Percentiles rank a stretch among this genome's conserved stretches.
Conservation (phyloP, 257 asterid genomes). For the Asclepias syriaca region DNA sequence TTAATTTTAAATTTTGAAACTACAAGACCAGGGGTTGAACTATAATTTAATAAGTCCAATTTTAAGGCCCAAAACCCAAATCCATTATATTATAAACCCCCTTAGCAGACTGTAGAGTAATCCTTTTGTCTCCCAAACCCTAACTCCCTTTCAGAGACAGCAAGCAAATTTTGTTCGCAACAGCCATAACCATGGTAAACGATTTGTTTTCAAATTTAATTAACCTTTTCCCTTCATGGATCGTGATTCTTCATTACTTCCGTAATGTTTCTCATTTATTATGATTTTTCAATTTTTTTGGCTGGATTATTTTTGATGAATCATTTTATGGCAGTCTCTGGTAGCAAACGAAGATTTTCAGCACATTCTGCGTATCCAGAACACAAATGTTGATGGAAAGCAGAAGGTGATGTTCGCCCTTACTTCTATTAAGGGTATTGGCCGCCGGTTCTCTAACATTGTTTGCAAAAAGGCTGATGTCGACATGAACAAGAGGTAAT, state of each 20-base stretch:
- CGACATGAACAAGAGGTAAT: slow-evolving; percentile 87
- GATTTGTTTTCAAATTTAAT: background rate
- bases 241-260: background rate
- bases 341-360: slow-evolving; percentile 88
- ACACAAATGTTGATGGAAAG: slow-evolving; percentile 89
- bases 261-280: background rate
- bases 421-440: slow-evolving; percentile 95
- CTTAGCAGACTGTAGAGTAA: background rate
- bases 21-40: no score
- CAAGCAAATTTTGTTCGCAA: background rate
- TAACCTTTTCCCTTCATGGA: background rate
- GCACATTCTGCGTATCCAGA: slow-evolving; percentile 96
- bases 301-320: background rate
- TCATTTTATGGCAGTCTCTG: slow-evolving; percentile 39
- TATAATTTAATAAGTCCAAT: background rate
- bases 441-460: slow-evolving; percentile 92
- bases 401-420: slow-evolving; percentile 94
- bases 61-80: background rate
- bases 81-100: background rate
- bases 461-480: slow-evolving; percentile 88
- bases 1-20: no score
- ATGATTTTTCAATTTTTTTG: background rate
- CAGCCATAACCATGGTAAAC: background rate
- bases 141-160: background rate
- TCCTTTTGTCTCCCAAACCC: background rate